Conservation (phyloP, 2,329 filamentous ascomycete species). For the Thelonectria rubi region DNA sequence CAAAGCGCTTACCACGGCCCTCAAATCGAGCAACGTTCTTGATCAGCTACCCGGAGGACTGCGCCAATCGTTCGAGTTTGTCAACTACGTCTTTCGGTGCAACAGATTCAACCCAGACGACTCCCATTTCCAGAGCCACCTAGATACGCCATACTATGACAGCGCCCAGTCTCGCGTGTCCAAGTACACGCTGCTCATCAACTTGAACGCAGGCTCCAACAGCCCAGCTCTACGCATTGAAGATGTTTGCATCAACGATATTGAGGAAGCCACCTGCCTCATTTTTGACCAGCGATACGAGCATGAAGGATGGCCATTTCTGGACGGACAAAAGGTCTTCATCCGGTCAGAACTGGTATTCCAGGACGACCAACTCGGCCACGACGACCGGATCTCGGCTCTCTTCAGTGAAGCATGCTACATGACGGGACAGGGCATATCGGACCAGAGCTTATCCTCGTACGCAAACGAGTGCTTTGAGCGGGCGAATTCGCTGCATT, state of each 20-base stretch:
- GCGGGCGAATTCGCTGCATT: constrained; percentile 20
- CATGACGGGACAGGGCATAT: constrained; percentile 19
- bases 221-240: constrained; percentile 7
- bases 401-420: constrained; percentile 21
- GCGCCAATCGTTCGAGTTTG: constrained; percentile 13
- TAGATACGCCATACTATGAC: constrained; percentile 20
- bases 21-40: constrained; percentile 3
- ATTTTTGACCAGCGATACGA: constrained; percentile 22
- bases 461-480: constrained; percentile 21
- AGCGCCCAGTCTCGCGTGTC: constrained; percentile 8
- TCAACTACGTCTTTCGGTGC: constrained; percentile 21
- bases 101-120: constrained; percentile 13
- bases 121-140: constrained; percentile 13
- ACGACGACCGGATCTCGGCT: constrained; percentile 1
- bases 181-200: constrained; percentile 18
- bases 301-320: constrained; percentile 18
- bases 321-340: constrained; percentile 9
- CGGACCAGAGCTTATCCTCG: constrained; percentile 2
- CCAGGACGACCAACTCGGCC: not conserved
- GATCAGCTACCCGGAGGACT: constrained; percentile 4
- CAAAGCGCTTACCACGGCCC: constrained; percentile 5
- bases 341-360: constrained; percentile 19
- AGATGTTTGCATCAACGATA: constrained; percentile 6
- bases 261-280: constrained; percentile 12
- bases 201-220: constrained; percentile 1